A percentile compares a stretch with the other conserved stretches of the same genome.
Conservation (phyloP, 805 yeast species). For the Candida broadrunensis region DNA sequence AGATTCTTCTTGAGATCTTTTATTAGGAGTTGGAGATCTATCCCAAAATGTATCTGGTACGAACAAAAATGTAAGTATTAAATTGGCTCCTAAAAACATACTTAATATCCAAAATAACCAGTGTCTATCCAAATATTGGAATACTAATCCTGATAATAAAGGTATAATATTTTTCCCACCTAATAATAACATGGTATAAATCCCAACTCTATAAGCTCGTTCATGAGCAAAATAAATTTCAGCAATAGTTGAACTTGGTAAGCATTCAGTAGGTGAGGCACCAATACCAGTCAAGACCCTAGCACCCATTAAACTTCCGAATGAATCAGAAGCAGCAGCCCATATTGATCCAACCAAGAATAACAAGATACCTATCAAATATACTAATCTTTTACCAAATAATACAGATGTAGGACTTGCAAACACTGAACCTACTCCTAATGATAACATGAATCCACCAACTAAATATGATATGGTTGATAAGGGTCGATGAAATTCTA, state of each 20-base stretch:
- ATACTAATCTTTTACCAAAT: constrained; percentile 57
- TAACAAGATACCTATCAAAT: constrained; percentile 45
- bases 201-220: constrained; percentile 57
- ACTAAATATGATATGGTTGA: constrained; percentile 50
- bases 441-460: constrained; percentile 55
- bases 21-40: constrained; percentile 48
- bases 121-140: constrained; percentile 47
- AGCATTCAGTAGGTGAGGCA: constrained; percentile 57
- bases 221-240: constrained; percentile 62
- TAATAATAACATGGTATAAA: constrained; percentile 54
- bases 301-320: constrained; percentile 53
- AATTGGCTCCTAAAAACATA: constrained; percentile 47
- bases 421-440: constrained; percentile 57
- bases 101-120: constrained; percentile 63
- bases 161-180: constrained; percentile 64
- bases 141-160: constrained; percentile 51
- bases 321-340: constrained; percentile 49
- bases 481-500: constrained; percentile 41
- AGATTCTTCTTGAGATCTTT: constrained; percentile 47
- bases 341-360: constrained; percentile 53
- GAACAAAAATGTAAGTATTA: constrained; percentile 46
- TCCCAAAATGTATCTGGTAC: constrained; percentile 69
- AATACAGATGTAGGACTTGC: constrained; percentile 57
- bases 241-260: constrained; percentile 59
- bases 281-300: constrained; percentile 60